phyloP scores from a whole-genome alignment of 2,329 filamentous ascomycete species.

The Colletotrichum somersetense region DNA sequence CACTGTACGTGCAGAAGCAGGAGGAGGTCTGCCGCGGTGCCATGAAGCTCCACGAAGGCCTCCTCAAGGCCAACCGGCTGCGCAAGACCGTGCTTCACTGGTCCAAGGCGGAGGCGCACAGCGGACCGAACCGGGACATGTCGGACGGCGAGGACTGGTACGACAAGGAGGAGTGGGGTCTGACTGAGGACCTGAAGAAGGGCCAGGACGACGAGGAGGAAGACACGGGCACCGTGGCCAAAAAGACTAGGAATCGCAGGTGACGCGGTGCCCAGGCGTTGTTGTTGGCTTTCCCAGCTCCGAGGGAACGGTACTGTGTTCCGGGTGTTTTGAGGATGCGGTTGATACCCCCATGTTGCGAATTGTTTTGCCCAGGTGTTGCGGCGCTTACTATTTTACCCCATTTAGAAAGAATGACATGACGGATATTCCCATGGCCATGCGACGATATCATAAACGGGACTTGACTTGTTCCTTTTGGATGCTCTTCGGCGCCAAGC shows the following conservation, averaged over 20 bases:
- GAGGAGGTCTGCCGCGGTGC: conserved; percentile 83
- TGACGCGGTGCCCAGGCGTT: conserved; percentile 44
- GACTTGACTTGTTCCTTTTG: neutral
- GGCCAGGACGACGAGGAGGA: conserved; percentile 87
- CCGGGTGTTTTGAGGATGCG: conserved; percentile 30
- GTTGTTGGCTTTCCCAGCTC: conserved; percentile 13
- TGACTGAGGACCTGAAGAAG: conserved; percentile 82
- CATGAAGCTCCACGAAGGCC: conserved; percentile 75
- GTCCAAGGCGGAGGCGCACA: conserved; percentile 83
- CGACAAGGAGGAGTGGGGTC: conserved; percentile 82
- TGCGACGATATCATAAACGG: neutral
- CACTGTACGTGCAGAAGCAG: conserved; percentile 86
- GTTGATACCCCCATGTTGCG: conserved; percentile 40
- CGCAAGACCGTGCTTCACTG: conserved; percentile 79
- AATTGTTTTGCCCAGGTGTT: conserved; percentile 20
- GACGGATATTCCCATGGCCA: neutral
- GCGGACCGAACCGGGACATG: conserved; percentile 76
- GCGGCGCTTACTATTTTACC: conserved; percentile 13
- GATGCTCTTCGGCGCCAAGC: neutral
- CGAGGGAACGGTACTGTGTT: conserved; percentile 6
- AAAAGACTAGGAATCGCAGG: conserved; percentile 71
- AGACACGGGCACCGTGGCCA: conserved; percentile 68
- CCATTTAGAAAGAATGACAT: conserved; percentile 7
- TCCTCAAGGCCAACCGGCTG: conserved; percentile 79
- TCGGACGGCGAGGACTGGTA: conserved; percentile 93